phyloP scores from a whole-genome alignment of 2,329 filamentous ascomycete genomes.

The Epichloe festucae region DNA sequence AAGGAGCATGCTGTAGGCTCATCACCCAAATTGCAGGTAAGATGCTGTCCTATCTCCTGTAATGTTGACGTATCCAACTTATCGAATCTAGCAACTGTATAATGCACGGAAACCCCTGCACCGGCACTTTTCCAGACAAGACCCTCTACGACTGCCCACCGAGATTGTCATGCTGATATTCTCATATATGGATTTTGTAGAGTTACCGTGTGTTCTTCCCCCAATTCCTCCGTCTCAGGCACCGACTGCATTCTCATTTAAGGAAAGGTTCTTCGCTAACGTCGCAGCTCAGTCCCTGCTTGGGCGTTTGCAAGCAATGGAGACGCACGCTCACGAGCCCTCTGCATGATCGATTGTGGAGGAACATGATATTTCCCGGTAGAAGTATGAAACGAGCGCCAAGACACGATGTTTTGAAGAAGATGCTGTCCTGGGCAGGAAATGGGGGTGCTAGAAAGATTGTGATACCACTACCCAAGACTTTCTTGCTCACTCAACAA shows the following conservation, averaged over 20 bases:
- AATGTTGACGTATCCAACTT: neutral
- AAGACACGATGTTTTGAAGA: constrained; percentile 13
- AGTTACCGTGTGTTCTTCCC: constrained; percentile 15
- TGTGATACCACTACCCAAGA: constrained; percentile 13
- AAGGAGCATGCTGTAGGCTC: constrained; percentile 14
- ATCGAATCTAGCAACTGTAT: constrained; percentile 18
- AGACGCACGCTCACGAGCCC: constrained; percentile 15
- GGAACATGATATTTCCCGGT: constrained; percentile 16
- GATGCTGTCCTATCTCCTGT: neutral
- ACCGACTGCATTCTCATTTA: neutral
- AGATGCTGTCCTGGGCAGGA: constrained; percentile 19
- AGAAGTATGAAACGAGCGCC: constrained; percentile 12
- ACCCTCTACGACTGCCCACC: constrained; percentile 23
- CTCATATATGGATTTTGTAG: constrained; percentile 19
- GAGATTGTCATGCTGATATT: constrained; percentile 26
- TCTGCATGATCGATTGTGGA: constrained; percentile 19
- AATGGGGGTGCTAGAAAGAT: constrained; percentile 17
- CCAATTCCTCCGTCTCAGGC: neutral
- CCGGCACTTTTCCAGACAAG: constrained; percentile 18
- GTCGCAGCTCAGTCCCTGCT: constrained; percentile 14
- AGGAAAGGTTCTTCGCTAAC: neutral
- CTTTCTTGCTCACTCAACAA: constrained; percentile 17
- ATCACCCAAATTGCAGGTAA: constrained; percentile 22
- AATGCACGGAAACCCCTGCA: constrained; percentile 23
- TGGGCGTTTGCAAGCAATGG: constrained; percentile 22